Evolutionary conservation across 75 land plant species (phyloP).

Genomic region (Pinus taeda): DNA sequence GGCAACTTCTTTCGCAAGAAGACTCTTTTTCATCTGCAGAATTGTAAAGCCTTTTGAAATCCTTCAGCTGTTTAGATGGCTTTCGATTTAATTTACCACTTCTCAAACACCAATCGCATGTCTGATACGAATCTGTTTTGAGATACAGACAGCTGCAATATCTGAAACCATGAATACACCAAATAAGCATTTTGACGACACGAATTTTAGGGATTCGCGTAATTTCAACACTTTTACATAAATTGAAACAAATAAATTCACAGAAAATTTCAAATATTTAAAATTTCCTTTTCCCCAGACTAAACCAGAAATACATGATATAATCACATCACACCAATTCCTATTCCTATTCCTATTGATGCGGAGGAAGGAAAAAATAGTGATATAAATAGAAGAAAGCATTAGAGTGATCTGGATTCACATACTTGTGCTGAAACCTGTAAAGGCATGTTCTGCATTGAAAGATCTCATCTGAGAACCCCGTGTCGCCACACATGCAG

Average conservation of each 20-base stretch:
- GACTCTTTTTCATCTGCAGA: not conserved
- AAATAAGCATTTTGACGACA: too few species aligned
- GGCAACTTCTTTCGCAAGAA: not conserved
- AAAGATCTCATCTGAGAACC: slow-evolving; percentile 40
- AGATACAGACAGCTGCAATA: slow-evolving; percentile 64
- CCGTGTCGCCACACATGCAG: slow-evolving; percentile 69
- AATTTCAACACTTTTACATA: too few species aligned
- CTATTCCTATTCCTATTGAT: not conserved
- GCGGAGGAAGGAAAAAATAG: not conserved
- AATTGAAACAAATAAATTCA: too few species aligned
- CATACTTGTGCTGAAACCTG: slow-evolving; percentile 55
- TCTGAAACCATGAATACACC: slow-evolving; percentile 14
- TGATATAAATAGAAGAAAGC: not conserved
- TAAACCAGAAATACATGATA: too few species aligned
- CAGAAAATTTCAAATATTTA: too few species aligned
- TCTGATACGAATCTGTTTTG: slow-evolving; percentile 34
- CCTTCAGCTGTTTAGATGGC: not conserved
- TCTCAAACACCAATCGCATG: slow-evolving; percentile 62
- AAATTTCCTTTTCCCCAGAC: too few species aligned
- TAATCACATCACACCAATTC: too few species aligned
- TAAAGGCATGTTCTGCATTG: slow-evolving; percentile 46
- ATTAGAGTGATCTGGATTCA: too few species aligned
- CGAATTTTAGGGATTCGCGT: too few species aligned
- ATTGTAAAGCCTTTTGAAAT: too few species aligned
- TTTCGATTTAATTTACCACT: slow-evolving; percentile 10